Evolutionary conservation across 2,329 filamentous ascomycete genomes (phyloP).

Genomic region (Microsporum ferrugineum): DNA sequence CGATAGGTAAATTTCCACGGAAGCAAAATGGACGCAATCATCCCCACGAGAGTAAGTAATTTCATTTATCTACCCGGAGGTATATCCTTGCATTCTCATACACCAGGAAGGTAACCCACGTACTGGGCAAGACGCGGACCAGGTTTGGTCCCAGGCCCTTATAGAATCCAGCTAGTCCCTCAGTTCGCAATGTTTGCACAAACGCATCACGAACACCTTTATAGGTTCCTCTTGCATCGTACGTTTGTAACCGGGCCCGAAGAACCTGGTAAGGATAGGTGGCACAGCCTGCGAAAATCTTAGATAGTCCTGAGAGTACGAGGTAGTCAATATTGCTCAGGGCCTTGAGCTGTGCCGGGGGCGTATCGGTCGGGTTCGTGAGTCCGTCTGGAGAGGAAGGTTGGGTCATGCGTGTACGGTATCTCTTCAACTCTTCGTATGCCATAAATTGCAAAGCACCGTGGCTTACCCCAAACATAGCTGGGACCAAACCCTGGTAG

Average conservation of each 20-base stretch:
- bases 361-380: background rate
- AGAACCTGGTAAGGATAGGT: conserved; percentile 96
- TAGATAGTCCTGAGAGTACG: conserved; percentile 66
- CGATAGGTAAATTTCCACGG: background rate
- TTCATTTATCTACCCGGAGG: conserved; percentile 11
- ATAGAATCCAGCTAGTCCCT: conserved; percentile 78
- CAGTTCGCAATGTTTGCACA: conserved; percentile 61
- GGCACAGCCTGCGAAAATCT: conserved; percentile 75
- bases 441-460: conserved; percentile 93
- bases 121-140: conserved; percentile 83
- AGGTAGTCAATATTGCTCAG: conserved; percentile 67
- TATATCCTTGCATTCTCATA: conserved; percentile 86
- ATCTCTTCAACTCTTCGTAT: conserved; percentile 65
- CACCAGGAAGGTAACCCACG: conserved; percentile 91
- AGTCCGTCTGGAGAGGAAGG: background rate
- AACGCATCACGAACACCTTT: conserved; percentile 62
- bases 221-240: conserved; percentile 66
- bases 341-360: background rate
- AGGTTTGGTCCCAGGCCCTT: conserved; percentile 80
- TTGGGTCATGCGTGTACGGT: conserved; percentile 36
- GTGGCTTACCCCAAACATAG: conserved; percentile 76
- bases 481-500: conserved; percentile 75
- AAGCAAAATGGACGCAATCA: background rate
- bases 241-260: conserved; percentile 76
- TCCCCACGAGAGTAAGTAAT: background rate